phyloP scores from a whole-genome alignment of 768 basidiomycete species.

The Leccinum fibrillosum region DNA sequence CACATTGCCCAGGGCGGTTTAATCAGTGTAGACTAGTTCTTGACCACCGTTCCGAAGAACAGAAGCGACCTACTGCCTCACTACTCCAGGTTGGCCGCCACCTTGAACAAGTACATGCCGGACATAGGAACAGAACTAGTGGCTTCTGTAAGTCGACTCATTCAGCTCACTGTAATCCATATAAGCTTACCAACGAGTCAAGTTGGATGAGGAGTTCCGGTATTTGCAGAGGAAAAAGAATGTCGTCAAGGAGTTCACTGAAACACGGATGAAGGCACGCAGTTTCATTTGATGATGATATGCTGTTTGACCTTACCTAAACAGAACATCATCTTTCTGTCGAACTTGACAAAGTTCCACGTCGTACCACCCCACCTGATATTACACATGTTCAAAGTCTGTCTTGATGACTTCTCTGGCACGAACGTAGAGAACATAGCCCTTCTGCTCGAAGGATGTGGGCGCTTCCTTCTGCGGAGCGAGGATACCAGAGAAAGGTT shows the following conservation, averaged over 20 bases:
- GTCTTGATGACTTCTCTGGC: slow-evolving; percentile 91
- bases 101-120: slow-evolving; percentile 88
- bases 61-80: slow-evolving; percentile 90
- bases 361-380: slow-evolving; percentile 90
- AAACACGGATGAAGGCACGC: slow-evolving; percentile 77
- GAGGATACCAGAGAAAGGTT: slow-evolving; percentile 89
- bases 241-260: slow-evolving; percentile 84
- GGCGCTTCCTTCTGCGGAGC: slow-evolving; percentile 82
- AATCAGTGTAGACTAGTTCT: slow-evolving; percentile 48
- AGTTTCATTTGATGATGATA: neutral
- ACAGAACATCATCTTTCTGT: slow-evolving; percentile 85
- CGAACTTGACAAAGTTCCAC: slow-evolving; percentile 93
- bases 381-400: slow-evolving; percentile 95
- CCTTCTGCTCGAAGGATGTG: slow-evolving; percentile 88
- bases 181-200: slow-evolving; percentile 6
- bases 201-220: slow-evolving; percentile 97
- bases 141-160: slow-evolving; percentile 55
- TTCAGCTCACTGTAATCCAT: neutral
- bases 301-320: neutral
- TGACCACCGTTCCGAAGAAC: slow-evolving; percentile 81
- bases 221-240: slow-evolving; percentile 95
- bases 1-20: slow-evolving; percentile 2
- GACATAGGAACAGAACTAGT: slow-evolving; percentile 86
- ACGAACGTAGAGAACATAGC: slow-evolving; percentile 93
- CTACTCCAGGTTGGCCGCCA: slow-evolving; percentile 87